Conservation (phyloP, 805 yeast species). For the Metahyphopichia silvanorum region DNA sequence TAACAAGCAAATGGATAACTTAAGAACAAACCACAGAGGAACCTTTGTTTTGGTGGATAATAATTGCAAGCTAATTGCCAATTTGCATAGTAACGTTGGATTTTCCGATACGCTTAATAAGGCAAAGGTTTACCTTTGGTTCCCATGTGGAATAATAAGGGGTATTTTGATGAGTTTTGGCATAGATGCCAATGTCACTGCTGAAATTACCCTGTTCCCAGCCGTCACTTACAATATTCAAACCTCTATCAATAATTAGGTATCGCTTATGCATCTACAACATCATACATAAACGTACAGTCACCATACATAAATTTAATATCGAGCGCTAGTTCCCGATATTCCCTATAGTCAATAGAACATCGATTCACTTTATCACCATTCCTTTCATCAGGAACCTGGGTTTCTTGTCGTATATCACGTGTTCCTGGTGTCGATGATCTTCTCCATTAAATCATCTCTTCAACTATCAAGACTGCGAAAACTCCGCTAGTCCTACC, state of each 20-base stretch:
- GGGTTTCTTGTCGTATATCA: no score
- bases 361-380: no score
- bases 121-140: slow-evolving; percentile 54
- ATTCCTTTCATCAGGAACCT: no score
- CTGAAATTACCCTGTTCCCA: slow-evolving; percentile 62
- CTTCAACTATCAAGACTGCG: no score
- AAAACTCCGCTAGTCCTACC: no score
- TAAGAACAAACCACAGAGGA: slow-evolving; percentile 88
- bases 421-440: no score
- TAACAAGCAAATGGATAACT: slow-evolving; percentile 85
- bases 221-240: slow-evolving; percentile 71
- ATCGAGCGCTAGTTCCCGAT: no score
- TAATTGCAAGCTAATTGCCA: slow-evolving; percentile 50
- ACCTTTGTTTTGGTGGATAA: slow-evolving; percentile 78
- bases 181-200: slow-evolving; percentile 58
- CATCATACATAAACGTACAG: no score
- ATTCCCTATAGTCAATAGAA: no score
- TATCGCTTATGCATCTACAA: neutral
- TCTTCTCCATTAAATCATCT: no score
- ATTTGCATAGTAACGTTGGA: slow-evolving; percentile 47
- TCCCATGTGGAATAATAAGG: slow-evolving; percentile 72
- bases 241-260: slow-evolving; percentile 41
- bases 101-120: slow-evolving; percentile 41
- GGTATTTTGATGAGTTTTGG: slow-evolving; percentile 73
- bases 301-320: no score